Conservation (phyloP, 2,329 filamentous ascomycete genomes). For the Colletotrichum magnum region DNA sequence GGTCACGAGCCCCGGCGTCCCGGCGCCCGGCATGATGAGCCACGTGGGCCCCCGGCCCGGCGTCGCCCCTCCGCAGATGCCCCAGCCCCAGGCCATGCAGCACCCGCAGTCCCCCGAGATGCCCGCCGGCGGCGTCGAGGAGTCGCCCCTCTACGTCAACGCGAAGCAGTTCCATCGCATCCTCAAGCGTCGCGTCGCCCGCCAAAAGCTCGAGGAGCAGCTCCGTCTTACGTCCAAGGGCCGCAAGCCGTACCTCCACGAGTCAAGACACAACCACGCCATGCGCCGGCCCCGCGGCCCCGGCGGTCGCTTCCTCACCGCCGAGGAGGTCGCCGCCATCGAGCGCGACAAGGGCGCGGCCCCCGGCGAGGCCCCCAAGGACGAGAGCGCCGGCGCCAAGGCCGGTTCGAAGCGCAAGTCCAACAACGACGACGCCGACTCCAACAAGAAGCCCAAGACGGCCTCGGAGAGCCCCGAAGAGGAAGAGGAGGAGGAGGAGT, state of each 20-base stretch:
- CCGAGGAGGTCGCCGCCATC: slow-evolving; percentile 93
- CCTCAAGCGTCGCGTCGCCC: slow-evolving; percentile 90
- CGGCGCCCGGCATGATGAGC: slow-evolving; percentile 82
- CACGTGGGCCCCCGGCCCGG: slow-evolving; percentile 69
- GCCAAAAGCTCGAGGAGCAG: slow-evolving; percentile 94
- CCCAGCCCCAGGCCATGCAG: slow-evolving; percentile 75
- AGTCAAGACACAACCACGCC: slow-evolving; percentile 97
- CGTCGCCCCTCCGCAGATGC: slow-evolving; percentile 71
- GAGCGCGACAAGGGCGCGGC: slow-evolving; percentile 72
- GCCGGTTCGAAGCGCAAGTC: slow-evolving; percentile 74
- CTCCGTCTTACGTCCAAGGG: slow-evolving; percentile 94
- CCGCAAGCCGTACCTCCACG: slow-evolving; percentile 95
- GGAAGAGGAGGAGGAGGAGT: slow-evolving; percentile 61
- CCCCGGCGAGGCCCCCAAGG: slow-evolving; percentile 46
- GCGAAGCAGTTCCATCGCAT: slow-evolving; percentile 99
- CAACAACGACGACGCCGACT: slow-evolving; percentile 60
- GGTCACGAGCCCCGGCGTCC: slow-evolving; percentile 81
- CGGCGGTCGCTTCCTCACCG: slow-evolving; percentile 94
- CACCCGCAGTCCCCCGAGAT: slow-evolving; percentile 85
- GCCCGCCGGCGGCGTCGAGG: slow-evolving; percentile 80
- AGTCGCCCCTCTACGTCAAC: slow-evolving; percentile 97
- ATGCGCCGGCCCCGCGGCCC: slow-evolving; percentile 96
- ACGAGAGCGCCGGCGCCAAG: slow-evolving; percentile 44
- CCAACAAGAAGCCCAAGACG: slow-evolving; percentile 71
- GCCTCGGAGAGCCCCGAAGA: slow-evolving; percentile 57